A percentile compares a stretch with the other conserved stretches of the same genome.
Conservation (phyloP, 257 asterid species). For the Rubia yunnanensis region DNA sequence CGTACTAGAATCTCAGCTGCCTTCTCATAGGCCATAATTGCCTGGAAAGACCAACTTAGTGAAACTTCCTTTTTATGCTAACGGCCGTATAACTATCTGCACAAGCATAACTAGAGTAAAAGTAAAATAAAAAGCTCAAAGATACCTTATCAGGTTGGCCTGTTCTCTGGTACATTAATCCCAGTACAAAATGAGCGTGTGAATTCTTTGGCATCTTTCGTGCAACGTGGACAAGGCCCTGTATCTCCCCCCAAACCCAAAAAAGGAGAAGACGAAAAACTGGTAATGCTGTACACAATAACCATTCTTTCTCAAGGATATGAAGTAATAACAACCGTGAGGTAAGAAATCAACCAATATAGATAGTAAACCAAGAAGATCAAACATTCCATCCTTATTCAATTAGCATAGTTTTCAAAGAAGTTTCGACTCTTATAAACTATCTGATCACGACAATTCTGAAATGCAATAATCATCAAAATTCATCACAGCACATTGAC, state of each 20-base stretch:
- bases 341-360: neutral
- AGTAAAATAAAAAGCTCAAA: slow-evolving; percentile 10
- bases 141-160: slow-evolving; percentile 95
- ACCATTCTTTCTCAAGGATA: neutral
- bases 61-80: slow-evolving; percentile 4
- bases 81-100: neutral
- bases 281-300: slow-evolving; percentile 15
- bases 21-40: slow-evolving; percentile 75
- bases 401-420: neutral
- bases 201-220: slow-evolving; percentile 95
- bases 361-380: neutral
- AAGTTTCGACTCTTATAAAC: neutral
- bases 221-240: slow-evolving; percentile 94
- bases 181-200: slow-evolving; percentile 94
- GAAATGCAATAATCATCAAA: neutral
- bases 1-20: slow-evolving; percentile 91
- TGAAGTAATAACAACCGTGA: neutral
- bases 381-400: too few species aligned
- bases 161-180: slow-evolving; percentile 96
- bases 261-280: slow-evolving; percentile 1
- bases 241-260: slow-evolving; percentile 13
- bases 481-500: neutral
- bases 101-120: slow-evolving; percentile 6
- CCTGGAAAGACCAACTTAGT: slow-evolving; percentile 37
- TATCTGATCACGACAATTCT: neutral